Percentiles rank a stretch among this genome's conserved stretches.
phyloP scores from a whole-genome alignment of 352 stramenopile genomes.

The Poterioochromonas sp. region DNA sequence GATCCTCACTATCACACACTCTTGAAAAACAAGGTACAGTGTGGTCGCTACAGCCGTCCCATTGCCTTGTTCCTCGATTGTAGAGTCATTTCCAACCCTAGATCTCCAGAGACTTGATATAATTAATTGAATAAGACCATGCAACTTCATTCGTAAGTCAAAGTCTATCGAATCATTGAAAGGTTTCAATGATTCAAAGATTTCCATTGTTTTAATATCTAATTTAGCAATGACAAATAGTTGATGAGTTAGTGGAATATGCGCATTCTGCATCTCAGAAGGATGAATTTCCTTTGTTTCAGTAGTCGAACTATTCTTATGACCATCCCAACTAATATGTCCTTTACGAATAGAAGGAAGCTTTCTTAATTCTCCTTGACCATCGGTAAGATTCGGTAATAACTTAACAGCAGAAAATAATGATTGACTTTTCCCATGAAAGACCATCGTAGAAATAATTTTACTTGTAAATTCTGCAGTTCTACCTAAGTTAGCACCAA shows the following conservation, averaged over 20 bases:
- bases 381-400: constrained; percentile 39
- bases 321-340: constrained; percentile 40
- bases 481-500: constrained; percentile 49
- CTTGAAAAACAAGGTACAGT: constrained; percentile 49
- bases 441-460: constrained; percentile 50
- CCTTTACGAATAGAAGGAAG: constrained; percentile 41
- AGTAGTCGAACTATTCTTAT: neutral
- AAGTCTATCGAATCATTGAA: neutral
- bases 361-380: neutral
- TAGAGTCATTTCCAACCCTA: constrained; percentile 44
- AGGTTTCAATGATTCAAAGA: neutral
- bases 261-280: neutral
- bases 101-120: constrained; percentile 52
- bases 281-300: neutral
- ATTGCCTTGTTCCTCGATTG: neutral
- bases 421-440: constrained; percentile 45
- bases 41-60: constrained; percentile 40
- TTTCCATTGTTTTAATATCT: neutral
- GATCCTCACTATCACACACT: constrained; percentile 43
- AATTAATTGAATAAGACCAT: constrained; percentile 50
- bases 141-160: constrained; percentile 39
- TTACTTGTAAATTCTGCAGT: constrained; percentile 57
- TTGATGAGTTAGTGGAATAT: neutral
- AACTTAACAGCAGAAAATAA: constrained; percentile 37
- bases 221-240: neutral